These are phyloP conservation scores for Cenchrus purpureus DNA, from an alignment of 176 grass and related monocot species.

Conservation along the genomic window DNA sequence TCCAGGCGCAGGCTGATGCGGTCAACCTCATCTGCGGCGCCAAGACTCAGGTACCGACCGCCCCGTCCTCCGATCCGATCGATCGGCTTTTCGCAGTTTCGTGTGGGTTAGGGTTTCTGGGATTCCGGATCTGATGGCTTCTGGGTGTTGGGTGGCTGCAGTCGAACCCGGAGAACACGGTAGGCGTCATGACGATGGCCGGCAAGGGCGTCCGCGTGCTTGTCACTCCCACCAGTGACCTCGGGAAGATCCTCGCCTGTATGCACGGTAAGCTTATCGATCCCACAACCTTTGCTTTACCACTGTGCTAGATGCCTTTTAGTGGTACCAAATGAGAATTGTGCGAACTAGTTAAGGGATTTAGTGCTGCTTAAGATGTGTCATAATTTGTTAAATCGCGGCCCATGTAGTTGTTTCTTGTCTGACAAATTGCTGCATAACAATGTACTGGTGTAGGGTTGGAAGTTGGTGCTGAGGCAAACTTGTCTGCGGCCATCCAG, in stretches of 20 bases:
- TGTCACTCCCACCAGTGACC: slow-evolving; percentile 97
- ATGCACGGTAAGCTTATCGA: slow-evolving; percentile 78
- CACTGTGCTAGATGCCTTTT: background rate
- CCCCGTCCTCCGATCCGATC: slow-evolving; percentile 16
- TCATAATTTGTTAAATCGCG: background rate
- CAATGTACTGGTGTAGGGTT: slow-evolving; percentile 54
- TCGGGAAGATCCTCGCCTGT: slow-evolving; percentile 97
- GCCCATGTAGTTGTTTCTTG: background rate
- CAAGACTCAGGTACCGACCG: slow-evolving; percentile 75
- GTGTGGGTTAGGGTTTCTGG: slow-evolving; percentile 51
- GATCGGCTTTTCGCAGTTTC: background rate
- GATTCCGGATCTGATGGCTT: slow-evolving; percentile 39
- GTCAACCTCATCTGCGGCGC: slow-evolving; percentile 96
- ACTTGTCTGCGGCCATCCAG: slow-evolving; percentile 90
- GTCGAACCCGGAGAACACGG: slow-evolving; percentile 99
- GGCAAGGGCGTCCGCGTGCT: slow-evolving; percentile 96
- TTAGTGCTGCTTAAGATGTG: background rate
- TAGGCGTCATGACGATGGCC: slow-evolving; percentile 97
- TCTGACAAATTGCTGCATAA: background rate
- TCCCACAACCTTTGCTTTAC: background rate
- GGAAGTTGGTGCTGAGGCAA: slow-evolving; percentile 89
- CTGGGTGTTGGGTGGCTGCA: slow-evolving; percentile 44
- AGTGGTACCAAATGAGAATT: background rate
- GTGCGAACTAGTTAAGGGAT: background rate
- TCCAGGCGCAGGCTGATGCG: slow-evolving; percentile 93